Conservation (phyloP, 495 filamentous ascomycete species). For the Astrothelium macrocarpum region DNA sequence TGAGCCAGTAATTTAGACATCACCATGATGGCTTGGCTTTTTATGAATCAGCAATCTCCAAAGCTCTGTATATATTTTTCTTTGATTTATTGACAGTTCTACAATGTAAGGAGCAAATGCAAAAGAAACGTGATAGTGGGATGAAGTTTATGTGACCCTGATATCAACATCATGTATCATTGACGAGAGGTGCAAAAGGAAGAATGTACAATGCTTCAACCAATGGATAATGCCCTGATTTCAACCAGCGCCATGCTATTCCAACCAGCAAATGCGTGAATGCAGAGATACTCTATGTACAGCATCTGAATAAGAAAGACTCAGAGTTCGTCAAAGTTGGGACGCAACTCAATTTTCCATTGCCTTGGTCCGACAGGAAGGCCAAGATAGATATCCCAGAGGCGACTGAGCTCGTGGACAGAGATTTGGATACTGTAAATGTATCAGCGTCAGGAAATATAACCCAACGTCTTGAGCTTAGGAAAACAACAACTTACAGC, state of each 20-base stretch:
- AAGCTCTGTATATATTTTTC: no score
- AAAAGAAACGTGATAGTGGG: no score
- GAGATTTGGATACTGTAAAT: conserved; percentile 49
- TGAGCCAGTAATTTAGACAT: no score
- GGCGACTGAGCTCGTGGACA: conserved; percentile 47
- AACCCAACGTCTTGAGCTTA: neutral
- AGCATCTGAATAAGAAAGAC: neutral
- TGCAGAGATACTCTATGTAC: neutral
- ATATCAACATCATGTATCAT: no score
- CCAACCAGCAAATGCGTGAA: neutral
- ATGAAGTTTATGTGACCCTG: no score
- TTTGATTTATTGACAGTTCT: no score
- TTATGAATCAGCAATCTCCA: no score
- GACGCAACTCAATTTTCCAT: conserved; percentile 47
- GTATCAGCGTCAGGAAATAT: neutral
- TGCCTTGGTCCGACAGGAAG: conserved; percentile 57
- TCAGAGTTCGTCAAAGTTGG: conserved; percentile 1
- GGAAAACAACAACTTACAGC: conserved; percentile 48
- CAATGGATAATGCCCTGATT: neutral
- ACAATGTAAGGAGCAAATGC: no score
- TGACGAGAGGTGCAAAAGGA: no score
- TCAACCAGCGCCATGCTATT: neutral
- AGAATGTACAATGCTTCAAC: no score
- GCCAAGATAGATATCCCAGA: conserved; percentile 74
- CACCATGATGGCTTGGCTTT: no score